phyloP scores from a whole-genome alignment of 2,329 filamentous ascomycete genomes.

The Mariannaea sp. region DNA sequence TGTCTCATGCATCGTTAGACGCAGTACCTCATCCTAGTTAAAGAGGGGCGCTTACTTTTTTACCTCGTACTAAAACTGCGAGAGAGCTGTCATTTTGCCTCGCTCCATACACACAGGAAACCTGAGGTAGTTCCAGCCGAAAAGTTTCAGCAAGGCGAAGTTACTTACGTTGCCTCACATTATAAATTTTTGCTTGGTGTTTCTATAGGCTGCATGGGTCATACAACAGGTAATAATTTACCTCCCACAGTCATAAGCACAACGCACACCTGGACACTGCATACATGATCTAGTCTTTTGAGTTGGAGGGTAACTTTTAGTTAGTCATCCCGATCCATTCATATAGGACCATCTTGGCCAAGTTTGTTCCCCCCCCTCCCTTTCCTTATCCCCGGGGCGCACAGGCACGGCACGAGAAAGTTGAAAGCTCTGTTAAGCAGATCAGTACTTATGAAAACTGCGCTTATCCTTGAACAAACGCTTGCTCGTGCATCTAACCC shows the following conservation, averaged over 20 bases:
- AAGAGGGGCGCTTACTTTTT: not conserved
- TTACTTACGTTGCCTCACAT: no score
- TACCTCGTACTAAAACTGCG: constrained; percentile 13
- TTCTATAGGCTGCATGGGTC: not conserved
- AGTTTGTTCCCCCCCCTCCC: not conserved
- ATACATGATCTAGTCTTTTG: not conserved
- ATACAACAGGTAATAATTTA: not conserved
- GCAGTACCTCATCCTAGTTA: not conserved
- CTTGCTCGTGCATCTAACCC: constrained; percentile 17
- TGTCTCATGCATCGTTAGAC: no score
- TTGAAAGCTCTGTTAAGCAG: constrained; percentile 10
- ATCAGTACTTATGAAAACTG: constrained; percentile 3
- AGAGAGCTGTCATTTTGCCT: constrained; percentile 37
- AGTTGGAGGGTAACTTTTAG: not conserved
- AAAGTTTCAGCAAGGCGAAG: not conserved
- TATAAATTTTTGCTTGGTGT: no score
- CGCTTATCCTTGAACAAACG: constrained; percentile 9
- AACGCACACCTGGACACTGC: no score
- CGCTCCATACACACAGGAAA: not conserved
- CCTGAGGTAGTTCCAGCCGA: constrained; percentile 11
- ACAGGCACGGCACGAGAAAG: constrained; percentile 17
- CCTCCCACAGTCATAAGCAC: no score
- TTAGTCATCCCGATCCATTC: no score
- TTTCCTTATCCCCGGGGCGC: constrained; percentile 18
- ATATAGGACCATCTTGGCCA: not conserved